Conservation (phyloP, 768 basidiomycete species). For the Boletus reticuloceps region DNA sequence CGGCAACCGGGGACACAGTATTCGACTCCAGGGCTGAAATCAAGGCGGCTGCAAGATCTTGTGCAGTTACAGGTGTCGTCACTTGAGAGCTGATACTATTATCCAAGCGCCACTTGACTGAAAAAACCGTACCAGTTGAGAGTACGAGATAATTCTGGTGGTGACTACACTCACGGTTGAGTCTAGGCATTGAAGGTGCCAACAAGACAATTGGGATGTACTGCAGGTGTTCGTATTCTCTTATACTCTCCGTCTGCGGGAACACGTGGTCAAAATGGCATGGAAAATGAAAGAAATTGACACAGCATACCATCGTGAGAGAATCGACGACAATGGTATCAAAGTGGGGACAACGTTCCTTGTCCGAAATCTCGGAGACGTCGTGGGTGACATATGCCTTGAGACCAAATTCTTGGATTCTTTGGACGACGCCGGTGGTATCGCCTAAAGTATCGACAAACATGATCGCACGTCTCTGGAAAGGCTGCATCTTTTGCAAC, state of each 20-base stretch:
- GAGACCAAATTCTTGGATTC: slow-evolving; percentile 78
- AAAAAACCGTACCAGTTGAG: slow-evolving; percentile 9
- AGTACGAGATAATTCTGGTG: neutral
- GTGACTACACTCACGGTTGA: slow-evolving; percentile 57
- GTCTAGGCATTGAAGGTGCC: slow-evolving; percentile 70
- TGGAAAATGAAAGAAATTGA: neutral
- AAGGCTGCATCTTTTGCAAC: slow-evolving; percentile 78
- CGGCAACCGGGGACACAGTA: slow-evolving; percentile 84
- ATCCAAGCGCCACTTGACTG: slow-evolving; percentile 95
- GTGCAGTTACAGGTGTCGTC: slow-evolving; percentile 83
- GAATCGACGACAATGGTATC: slow-evolving; percentile 97
- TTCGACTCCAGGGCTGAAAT: slow-evolving; percentile 94
- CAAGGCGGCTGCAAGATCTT: slow-evolving; percentile 89
- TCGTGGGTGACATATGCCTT: slow-evolving; percentile 73
- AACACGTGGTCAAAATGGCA: slow-evolving; percentile 16
- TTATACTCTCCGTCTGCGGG: slow-evolving; percentile 77
- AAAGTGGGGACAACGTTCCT: slow-evolving; percentile 80
- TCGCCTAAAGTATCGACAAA: slow-evolving; percentile 87
- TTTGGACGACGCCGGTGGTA: slow-evolving; percentile 69
- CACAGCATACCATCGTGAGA: slow-evolving; percentile 65
- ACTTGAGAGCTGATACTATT: slow-evolving; percentile 95
- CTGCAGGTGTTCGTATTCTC: slow-evolving; percentile 90
- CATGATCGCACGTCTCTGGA: slow-evolving; percentile 83
- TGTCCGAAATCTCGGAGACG: slow-evolving; percentile 78
- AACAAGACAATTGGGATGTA: slow-evolving; percentile 96